Percentiles rank a stretch among this genome's conserved stretches.
These are phyloP conservation scores for Tritrichomonas foetus DNA, from an alignment of 208 protist genomes.

Conservation along the genomic window DNA sequence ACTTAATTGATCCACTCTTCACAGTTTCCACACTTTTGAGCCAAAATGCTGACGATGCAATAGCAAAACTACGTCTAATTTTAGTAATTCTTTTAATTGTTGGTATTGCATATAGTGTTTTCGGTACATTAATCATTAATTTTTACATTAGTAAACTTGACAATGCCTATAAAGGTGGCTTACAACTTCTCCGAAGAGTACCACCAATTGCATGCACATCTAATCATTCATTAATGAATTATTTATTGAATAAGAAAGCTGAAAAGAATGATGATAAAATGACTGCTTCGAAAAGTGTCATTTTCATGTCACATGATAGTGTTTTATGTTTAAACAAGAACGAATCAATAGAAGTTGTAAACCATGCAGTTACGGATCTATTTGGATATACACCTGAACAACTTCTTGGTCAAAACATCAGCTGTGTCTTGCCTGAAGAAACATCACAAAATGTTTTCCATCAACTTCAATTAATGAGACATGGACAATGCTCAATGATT, in stretches of 20 bases:
- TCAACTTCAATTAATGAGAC: not conserved
- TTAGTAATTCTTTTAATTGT: not conserved
- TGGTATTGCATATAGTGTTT: not conserved
- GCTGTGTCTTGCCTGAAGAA: not conserved
- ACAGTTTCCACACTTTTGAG: not conserved
- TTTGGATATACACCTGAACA: slow-evolving; percentile 8
- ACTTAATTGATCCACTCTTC: not conserved
- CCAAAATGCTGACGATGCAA: not conserved
- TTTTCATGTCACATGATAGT: not conserved
- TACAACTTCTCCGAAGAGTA: not conserved
- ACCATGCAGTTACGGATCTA: not conserved
- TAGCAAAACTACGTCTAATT: not conserved
- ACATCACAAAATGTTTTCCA: not conserved
- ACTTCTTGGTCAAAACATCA: not conserved
- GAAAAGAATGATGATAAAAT: not conserved
- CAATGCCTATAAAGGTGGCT: not conserved
- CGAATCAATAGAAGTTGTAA: not conserved
- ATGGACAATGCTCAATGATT: not conserved
- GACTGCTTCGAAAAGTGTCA: not conserved
- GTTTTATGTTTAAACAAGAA: not conserved
- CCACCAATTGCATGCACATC: not conserved
- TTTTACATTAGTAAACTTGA: no score
- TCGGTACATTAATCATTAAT: not conserved
- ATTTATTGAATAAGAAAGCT: not conserved
- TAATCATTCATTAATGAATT: not conserved